Conservation (phyloP, 345 rosid species). For the Pelargonium nanum region DNA sequence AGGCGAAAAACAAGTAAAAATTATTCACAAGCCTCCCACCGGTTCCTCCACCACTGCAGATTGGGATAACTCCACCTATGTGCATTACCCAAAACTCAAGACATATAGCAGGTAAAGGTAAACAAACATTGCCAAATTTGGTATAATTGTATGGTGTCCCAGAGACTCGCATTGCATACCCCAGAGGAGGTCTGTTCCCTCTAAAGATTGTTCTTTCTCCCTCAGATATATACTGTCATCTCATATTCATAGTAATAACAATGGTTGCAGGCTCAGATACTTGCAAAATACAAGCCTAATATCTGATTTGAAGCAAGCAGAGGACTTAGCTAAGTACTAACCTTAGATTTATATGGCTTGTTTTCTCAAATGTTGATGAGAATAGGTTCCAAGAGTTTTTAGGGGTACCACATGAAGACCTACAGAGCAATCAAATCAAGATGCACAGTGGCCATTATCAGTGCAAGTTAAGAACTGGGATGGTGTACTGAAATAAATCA, state of each 20-base stretch:
- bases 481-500: slow-evolving; percentile 50
- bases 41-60: slow-evolving; percentile 9
- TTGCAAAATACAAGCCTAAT: slow-evolving; percentile 75
- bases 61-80: slow-evolving; percentile 10
- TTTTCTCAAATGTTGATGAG: not conserved
- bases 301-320: slow-evolving; percentile 49
- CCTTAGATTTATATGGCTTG: no score
- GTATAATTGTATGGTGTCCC: slow-evolving; percentile 23
- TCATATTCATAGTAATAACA: not conserved
- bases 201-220: slow-evolving; percentile 1
- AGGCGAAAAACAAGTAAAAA: slow-evolving; percentile 20
- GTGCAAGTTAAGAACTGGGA: slow-evolving; percentile 77
- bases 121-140: not conserved
- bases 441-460: slow-evolving; percentile 74
- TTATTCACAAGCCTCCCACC: slow-evolving; percentile 22
- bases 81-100: slow-evolving; percentile 75
- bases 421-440: slow-evolving; percentile 76
- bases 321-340: slow-evolving; percentile 24
- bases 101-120: slow-evolving; percentile 60
- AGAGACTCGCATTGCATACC: slow-evolving; percentile 90
- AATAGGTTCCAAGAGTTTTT: slow-evolving; percentile 46
- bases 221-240: slow-evolving; percentile 8
- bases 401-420: slow-evolving; percentile 44
- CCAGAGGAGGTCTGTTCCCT: slow-evolving; percentile 51
- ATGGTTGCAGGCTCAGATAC: slow-evolving; percentile 59